Percentiles rank a stretch among this genome's conserved stretches.
Conservation (phyloP, 2,329 filamentous ascomycete species). For the Camillea tinctor region DNA sequence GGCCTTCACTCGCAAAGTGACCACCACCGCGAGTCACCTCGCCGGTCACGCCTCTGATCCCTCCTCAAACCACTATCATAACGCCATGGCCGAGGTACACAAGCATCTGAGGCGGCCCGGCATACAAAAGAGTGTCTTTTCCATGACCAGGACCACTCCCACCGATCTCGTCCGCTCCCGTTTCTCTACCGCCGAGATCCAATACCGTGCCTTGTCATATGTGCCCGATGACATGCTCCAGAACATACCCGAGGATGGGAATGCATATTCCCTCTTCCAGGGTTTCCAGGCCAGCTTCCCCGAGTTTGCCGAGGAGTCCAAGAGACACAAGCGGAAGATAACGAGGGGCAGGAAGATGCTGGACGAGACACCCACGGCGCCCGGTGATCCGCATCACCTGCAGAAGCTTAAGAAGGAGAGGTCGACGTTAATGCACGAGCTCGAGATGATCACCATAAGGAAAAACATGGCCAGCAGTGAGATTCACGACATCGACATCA, state of each 20-base stretch:
- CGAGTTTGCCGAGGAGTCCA: constrained; percentile 64
- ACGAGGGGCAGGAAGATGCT: constrained; percentile 77
- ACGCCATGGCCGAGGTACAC: constrained; percentile 84
- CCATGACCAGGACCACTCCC: constrained; percentile 86
- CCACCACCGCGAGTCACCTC: constrained; percentile 86
- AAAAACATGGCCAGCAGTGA: constrained; percentile 98
- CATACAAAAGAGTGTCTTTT: constrained; percentile 87
- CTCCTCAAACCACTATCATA: constrained; percentile 70
- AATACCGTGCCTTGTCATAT: constrained; percentile 85
- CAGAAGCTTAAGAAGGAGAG: constrained; percentile 77
- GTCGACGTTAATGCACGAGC: constrained; percentile 73
- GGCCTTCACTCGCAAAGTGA: constrained; percentile 91
- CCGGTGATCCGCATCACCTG: constrained; percentile 64
- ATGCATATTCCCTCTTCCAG: constrained; percentile 90
- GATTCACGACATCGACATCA: constrained; percentile 94
- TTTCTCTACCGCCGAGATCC: constrained; percentile 87
- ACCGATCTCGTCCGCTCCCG: constrained; percentile 90
- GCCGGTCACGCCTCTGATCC: constrained; percentile 66
- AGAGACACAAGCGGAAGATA: constrained; percentile 67
- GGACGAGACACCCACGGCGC: constrained; percentile 55
- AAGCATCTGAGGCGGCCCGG: constrained; percentile 81
- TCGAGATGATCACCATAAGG: constrained; percentile 87
- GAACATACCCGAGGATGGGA: constrained; percentile 85
- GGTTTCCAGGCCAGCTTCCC: constrained; percentile 92
- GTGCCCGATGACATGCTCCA: constrained; percentile 85